Evolutionary conservation across 2,329 filamentous ascomycete genomes (phyloP), one percentile per base, ranked within the genome.

Genomic region (Eutypa lata): DNA sequence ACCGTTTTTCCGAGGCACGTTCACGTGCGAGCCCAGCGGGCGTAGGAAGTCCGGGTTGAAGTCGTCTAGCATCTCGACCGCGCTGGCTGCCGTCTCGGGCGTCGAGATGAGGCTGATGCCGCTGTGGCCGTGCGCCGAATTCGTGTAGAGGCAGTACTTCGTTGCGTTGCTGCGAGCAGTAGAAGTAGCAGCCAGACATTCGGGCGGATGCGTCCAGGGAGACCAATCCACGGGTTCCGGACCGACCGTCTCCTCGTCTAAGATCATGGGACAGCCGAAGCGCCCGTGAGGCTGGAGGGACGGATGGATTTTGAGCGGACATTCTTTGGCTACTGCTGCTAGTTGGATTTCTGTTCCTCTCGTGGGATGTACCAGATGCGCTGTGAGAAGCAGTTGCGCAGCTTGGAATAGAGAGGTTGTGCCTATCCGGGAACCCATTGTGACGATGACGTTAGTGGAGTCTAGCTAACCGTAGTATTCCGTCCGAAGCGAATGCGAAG

Each of bases 81-180:
- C 64, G 46, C 61, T 60, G 0, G 69, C 67, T 1, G 69, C 69
- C 8, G 59, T 62, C 48, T 68, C 64, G 0, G 70, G 70, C 1
- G 61, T 70, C 3, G 70, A 68, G 49, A 73, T 60, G 35, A 74
- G 54, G 48, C 68, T 71, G 49, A 71, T 56, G 19, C 70, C 70
- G n/a, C 60, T 55, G 14, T 62, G 56, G 7, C 62, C 63, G 33
- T 62, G 58, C 24, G 51, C 58, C 14, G 62, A 61, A 47, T 65
- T 65, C 14, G 57, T 63, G 40, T 58, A 64, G 11, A 64, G 59
- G 18, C 63, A 65, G 44, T 62, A 65, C 49, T 58, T 61, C 2
- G 48, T 33, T n/a, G 11, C 22, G 22, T 45, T 28, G 5, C 16
- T 26, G 22, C 2, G 21, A 16, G 13, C 47, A 13, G 53, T 51